Percentiles rank a stretch among this genome's conserved stretches.
These are phyloP conservation scores for Acanthamoeba triangularis DNA, from an alignment of 208 protist genomes.

Conservation along the genomic window DNA sequence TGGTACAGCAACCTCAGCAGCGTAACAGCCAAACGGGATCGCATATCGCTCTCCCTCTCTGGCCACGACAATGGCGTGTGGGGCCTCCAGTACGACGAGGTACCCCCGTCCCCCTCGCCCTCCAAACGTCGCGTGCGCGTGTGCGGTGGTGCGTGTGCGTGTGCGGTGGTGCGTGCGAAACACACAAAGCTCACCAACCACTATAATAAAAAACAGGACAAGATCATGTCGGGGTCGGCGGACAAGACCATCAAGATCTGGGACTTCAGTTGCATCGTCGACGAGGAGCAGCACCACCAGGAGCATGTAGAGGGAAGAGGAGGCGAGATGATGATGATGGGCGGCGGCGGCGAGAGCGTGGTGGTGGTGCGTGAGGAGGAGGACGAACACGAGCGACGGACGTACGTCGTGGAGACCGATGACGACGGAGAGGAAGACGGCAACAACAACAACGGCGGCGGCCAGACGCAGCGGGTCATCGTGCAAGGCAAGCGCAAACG, in stretches of 20 bases:
- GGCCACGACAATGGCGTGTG: slow-evolving; percentile 35
- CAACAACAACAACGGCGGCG: not conserved
- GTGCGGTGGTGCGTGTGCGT: too few species aligned
- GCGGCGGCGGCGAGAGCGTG: not conserved
- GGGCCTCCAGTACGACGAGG: slow-evolving; percentile 60
- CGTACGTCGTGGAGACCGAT: not conserved
- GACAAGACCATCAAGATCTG: slow-evolving; percentile 65
- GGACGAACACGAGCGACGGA: not conserved
- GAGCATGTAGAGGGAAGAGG: not conserved
- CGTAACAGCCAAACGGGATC: not conserved
- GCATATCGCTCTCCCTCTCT: slow-evolving; percentile 2
- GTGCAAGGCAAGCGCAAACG: slow-evolving; percentile 25
- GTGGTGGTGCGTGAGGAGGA: slow-evolving; percentile 1
- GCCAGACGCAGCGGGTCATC: not conserved
- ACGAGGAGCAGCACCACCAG: slow-evolving; percentile 22
- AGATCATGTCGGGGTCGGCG: slow-evolving; percentile 49
- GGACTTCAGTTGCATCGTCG: slow-evolving; percentile 29
- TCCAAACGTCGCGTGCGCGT: not conserved
- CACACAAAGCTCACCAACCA: not conserved
- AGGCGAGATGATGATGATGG: not conserved
- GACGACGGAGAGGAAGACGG: not conserved
- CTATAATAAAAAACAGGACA: not conserved
- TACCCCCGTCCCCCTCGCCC: not conserved
- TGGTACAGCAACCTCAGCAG: not conserved
- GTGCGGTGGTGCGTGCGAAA: too few species aligned